Evolutionary conservation across 2,329 filamentous ascomycete species (phyloP).

Genomic region (Proliferodiscus dingleyae): DNA sequence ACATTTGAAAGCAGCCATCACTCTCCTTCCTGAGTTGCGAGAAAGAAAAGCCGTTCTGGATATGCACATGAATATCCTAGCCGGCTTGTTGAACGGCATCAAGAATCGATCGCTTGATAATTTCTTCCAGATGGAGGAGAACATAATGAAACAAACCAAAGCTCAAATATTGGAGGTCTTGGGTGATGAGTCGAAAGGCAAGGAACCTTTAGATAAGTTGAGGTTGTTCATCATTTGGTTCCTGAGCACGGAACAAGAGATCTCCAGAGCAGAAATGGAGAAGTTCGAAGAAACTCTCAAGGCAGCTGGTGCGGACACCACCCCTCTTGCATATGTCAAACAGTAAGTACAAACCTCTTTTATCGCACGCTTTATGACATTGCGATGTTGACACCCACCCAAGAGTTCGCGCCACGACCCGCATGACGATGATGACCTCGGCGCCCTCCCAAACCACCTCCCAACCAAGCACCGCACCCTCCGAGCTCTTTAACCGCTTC

Average conservation of each 20-base stretch:
- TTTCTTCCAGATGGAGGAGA: constrained; percentile 93
- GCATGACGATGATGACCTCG: constrained; percentile 96
- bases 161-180: constrained; percentile 83
- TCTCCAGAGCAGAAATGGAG: constrained; percentile 75
- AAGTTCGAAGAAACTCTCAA: constrained; percentile 81
- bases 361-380: too few relatives aligned
- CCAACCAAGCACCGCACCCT: constrained; percentile 49
- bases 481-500: constrained; percentile 88
- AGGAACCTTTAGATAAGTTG: constrained; percentile 80
- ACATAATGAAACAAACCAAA: constrained; percentile 85
- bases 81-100: constrained; percentile 70
- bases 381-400: constrained; percentile 17
- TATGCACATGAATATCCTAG: constrained; percentile 99
- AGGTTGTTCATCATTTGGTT: constrained; percentile 97
- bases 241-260: constrained; percentile 85
- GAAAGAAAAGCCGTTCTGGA: constrained; percentile 91
- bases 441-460: constrained; percentile 59
- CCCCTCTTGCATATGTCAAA: constrained; percentile 78
- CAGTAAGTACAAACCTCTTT: constrained; percentile 51
- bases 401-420: constrained; percentile 85
- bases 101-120: constrained; percentile 94
- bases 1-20: constrained; percentile 94
- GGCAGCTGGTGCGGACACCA: constrained; percentile 68
- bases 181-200: constrained; percentile 76
- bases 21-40: constrained; percentile 81